These are phyloP conservation scores for Pleurotus sapidus DNA, from an alignment of 768 basidiomycete species.

Conservation along the genomic window DNA sequence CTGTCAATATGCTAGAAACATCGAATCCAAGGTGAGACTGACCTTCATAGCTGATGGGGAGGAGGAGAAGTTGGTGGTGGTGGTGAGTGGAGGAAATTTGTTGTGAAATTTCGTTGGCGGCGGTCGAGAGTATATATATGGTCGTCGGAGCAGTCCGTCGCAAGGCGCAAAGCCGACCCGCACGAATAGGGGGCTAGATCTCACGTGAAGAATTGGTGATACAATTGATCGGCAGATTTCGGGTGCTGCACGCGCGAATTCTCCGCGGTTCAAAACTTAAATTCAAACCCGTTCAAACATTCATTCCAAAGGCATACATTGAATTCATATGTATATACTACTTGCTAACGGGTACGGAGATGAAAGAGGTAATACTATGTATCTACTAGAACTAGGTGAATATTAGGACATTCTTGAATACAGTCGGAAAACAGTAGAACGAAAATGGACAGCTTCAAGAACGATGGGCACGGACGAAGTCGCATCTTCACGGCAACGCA, in stretches of 20 bases:
- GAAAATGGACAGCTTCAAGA: not conserved
- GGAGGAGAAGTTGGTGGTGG: constrained; percentile 2
- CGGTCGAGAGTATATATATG: not conserved
- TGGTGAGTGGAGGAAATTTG: constrained; percentile 1
- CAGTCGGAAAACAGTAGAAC: not conserved
- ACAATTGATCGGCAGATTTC: not conserved
- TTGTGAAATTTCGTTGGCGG: not conserved
- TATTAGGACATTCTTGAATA: not conserved
- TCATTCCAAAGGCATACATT: not conserved
- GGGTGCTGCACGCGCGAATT: not conserved
- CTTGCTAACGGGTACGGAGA: not conserved
- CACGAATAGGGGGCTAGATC: constrained; percentile 3
- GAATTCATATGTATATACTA: not conserved
- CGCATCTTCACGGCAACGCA: not conserved
- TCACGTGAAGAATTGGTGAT: not conserved
- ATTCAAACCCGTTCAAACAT: constrained; percentile 6
- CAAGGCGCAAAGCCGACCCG: not conserved
- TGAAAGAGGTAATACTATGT: not conserved
- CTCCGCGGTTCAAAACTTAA: not conserved
- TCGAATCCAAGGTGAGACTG: not conserved
- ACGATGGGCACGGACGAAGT: constrained; percentile 2
- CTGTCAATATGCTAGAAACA: not conserved
- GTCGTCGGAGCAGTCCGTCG: constrained; percentile 2
- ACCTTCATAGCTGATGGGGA: constrained; percentile 30
- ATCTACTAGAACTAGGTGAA: not conserved